A percentile compares a stretch with the other conserved stretches of the same genome.
Conservation (phyloP, 805 yeast genomes). For the Maudiozyma bulderi region DNA sequence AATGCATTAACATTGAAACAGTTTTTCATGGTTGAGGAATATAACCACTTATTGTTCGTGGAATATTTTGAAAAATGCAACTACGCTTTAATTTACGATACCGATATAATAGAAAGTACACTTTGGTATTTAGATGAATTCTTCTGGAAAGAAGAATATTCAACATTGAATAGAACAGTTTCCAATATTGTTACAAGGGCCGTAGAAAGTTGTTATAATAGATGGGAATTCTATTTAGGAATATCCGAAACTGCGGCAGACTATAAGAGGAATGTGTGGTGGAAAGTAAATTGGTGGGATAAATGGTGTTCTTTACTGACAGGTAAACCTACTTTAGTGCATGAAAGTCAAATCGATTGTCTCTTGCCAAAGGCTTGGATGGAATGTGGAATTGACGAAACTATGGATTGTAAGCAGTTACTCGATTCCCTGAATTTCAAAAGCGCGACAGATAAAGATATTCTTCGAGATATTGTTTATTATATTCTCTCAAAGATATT, state of each 20-base stretch:
- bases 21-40: background rate
- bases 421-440: conserved; percentile 3
- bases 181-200: background rate
- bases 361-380: conserved; percentile 10
- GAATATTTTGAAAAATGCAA: background rate
- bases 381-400: conserved; percentile 8
- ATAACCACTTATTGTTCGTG: background rate
- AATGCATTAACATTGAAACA: background rate
- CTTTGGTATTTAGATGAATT: background rate
- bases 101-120: background rate
- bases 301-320: conserved; percentile 8
- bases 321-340: conserved; percentile 8
- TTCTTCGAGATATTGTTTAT: background rate
- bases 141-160: background rate
- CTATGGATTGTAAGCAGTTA: conserved; percentile 7
- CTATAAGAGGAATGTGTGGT: conserved; percentile 9
- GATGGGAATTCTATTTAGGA: conserved; percentile 15
- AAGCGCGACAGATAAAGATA: background rate
- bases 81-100: background rate
- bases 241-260: conserved; percentile 8
- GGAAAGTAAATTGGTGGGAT: conserved; percentile 16
- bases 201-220: conserved; percentile 3
- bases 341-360: conserved; percentile 5
- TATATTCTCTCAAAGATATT: conserved; percentile 8
- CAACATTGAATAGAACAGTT: background rate